phyloP scores from a whole-genome alignment of 2,329 filamentous ascomycete genomes.

The Claviceps digitariae region DNA sequence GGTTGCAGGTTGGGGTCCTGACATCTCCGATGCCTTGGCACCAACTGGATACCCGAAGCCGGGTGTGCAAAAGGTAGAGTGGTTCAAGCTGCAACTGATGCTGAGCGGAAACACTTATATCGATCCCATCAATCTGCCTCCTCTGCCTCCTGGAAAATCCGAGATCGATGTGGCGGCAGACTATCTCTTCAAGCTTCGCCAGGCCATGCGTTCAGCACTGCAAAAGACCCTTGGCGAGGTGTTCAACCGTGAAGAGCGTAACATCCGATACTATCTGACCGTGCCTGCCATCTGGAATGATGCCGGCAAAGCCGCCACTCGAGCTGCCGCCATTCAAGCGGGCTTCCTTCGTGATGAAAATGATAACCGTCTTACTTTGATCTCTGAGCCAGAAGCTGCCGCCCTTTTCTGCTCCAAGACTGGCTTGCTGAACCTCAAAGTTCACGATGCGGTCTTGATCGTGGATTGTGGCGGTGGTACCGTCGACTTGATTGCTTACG shows the following conservation, averaged over 20 bases:
- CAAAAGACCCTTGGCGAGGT: conserved; percentile 96
- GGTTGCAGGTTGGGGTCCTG: conserved; percentile 97
- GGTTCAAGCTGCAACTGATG: conserved; percentile 99
- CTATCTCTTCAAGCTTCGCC: conserved; percentile 94
- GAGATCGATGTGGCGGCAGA: conserved; percentile 99
- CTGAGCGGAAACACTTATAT: conserved; percentile 98
- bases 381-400: conserved; percentile 93
- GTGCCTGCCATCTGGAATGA: conserved; percentile 99
- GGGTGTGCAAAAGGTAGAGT: conserved; percentile 96
- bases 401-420: conserved; percentile 98
- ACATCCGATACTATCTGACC: conserved; percentile 94
- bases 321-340: conserved; percentile 90
- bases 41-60: conserved; percentile 96
- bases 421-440: conserved; percentile 86
- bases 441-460: conserved; percentile 96
- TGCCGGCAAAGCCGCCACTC: conserved; percentile 90
- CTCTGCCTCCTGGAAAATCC: conserved; percentile 92
- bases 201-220: conserved; percentile 89
- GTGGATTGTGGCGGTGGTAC: conserved; percentile 98
- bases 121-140: conserved; percentile 95
- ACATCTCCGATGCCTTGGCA: conserved; percentile 92
- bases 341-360: conserved; percentile 96
- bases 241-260: conserved; percentile 94
- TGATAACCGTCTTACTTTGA: conserved; percentile 85
- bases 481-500: conserved; percentile 96